Evolutionary conservation across 768 basidiomycete species (phyloP).

Genomic region (Termitomyces titanicus): DNA sequence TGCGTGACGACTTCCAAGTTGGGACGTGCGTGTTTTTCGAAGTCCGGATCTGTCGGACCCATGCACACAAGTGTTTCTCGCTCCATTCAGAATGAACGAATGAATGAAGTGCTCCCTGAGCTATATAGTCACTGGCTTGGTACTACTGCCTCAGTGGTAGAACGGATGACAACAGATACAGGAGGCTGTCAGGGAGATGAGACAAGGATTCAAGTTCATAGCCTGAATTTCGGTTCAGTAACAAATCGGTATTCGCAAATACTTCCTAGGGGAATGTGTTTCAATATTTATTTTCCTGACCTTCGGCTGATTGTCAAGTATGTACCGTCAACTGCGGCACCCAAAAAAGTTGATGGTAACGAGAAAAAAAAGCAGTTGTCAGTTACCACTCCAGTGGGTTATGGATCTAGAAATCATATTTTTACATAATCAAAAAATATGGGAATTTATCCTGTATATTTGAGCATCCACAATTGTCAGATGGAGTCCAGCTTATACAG

Average conservation of each 20-base stretch:
- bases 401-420: too few species aligned
- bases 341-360: slow-evolving; percentile 10
- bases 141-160: neutral
- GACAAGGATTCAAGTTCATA: slow-evolving; percentile 4
- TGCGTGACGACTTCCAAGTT: slow-evolving; percentile 5
- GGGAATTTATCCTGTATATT: too few species aligned
- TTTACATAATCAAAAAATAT: too few species aligned
- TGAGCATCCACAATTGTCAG: neutral
- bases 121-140: neutral
- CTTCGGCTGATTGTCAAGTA: slow-evolving; percentile 1
- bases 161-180: slow-evolving; percentile 5
- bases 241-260: neutral
- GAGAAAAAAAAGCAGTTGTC: neutral
- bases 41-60: slow-evolving; percentile 21
- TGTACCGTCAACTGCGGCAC: neutral
- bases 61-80: slow-evolving; percentile 5
- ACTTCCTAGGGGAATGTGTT: slow-evolving; percentile 12
- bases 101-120: neutral
- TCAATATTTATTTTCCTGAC: slow-evolving; percentile 5
- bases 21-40: slow-evolving; percentile 3
- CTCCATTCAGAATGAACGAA: slow-evolving; percentile 5
- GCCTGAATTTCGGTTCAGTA: slow-evolving; percentile 9
- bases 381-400: too few species aligned
- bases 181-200: slow-evolving; percentile 11
- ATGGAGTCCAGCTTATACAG: too few species aligned